Evolutionary conservation across 495 filamentous ascomycete genomes (phyloP), one percentile per base, ranked within the genome.

Genomic region (Aspergillus coremiiformis): DNA sequence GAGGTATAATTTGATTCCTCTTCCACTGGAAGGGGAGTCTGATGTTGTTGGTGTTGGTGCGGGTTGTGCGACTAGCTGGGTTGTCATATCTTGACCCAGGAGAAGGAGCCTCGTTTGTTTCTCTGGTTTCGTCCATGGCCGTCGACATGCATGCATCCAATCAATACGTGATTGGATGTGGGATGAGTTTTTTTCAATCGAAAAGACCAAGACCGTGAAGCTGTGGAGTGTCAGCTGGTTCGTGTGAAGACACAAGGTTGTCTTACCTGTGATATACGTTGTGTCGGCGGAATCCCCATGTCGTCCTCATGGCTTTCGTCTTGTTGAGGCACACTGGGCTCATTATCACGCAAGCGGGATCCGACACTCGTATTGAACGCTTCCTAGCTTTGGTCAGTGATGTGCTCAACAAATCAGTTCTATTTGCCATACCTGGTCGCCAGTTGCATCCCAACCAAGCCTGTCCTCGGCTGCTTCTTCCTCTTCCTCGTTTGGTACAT

Each of bases 31-130:
- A 9, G 56, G 55, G 2, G 33, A 44, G 5, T 48, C 42, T 8
- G 61, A 64, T 20, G 75, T 85, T 24, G 61, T 72, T 52, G 72
- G 66, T 6, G 74, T 95, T 50, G 85, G 83, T 3, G 91, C 89
- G 22, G 91, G 91, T 11, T 96, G 90, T 70, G 91, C 91, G 19
- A 94, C 91, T 12, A 94, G 83, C 57, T 96, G 89, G 84, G 70
- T 90, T 32, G 78, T 78, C 52, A 71, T 80, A 35, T 58, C 58
- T 17, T 68, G 67, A 68, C 41, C 39, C 35, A 19, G n/a, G 20
- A 5, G 14, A 11, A 2, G 22, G 20, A 23, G 26, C 1, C 17
- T 15, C 19, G 23, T 45, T 17, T 11, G 7, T 7, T 27, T 41
- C 44, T 42, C 53, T 61, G 39, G 60, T 26, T 12, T 11, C 4